Base-by-base conservation (phyloP, 768 basidiomycete species). In the Mycena albidolilacea region DNA sequence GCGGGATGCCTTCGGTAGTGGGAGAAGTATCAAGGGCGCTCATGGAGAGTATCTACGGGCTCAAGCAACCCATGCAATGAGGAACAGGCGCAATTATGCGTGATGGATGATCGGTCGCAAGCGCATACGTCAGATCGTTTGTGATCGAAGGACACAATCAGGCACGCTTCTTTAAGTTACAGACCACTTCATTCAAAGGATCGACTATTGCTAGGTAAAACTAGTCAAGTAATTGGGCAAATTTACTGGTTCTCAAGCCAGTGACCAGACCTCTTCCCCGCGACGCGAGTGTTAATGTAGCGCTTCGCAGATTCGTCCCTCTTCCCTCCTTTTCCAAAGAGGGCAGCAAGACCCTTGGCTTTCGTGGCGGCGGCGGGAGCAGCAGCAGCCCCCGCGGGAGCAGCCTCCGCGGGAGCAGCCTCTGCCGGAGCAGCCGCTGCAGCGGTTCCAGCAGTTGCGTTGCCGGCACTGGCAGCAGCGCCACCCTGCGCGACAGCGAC, bases 181-280 rank as follows among this genome's bases (percentile, higher is more conserved):
- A 30, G 30, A 73, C 72, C 67, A 70, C 72, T 69, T 69, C 67
- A 69, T 73, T 70, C 72, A 73, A 58, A 50, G 46, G 44, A 52
- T 48, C 39, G 37, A 43, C 64, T 44, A 15, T 11, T 67, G n/a
- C 41, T 61, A 43, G 39, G 39, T 41, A 10, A 60, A 4, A 58
- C 30, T 59, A 41, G 44, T 37, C 12, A 44, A 19, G 54, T 41
- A 44, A 39, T 8, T 62, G 8, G 35, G 46, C 17, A 61, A 15
- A 39, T 50, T 62, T 65, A 73, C 72, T 73, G 64, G 68, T 69
- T 69, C 19, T 73, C 64, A 14, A 75, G 67, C 75, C 71, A 76
- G 68, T 70, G 59, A 5, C 75, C 71, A 62, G 75, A 73, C 54
- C 61, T 50, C 71, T 62, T 59, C 44, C 75, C 75, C n/a, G 71